Evolutionary conservation across 2,329 filamentous ascomycete genomes (phyloP).

Genomic region (Daldinia sp.): DNA sequence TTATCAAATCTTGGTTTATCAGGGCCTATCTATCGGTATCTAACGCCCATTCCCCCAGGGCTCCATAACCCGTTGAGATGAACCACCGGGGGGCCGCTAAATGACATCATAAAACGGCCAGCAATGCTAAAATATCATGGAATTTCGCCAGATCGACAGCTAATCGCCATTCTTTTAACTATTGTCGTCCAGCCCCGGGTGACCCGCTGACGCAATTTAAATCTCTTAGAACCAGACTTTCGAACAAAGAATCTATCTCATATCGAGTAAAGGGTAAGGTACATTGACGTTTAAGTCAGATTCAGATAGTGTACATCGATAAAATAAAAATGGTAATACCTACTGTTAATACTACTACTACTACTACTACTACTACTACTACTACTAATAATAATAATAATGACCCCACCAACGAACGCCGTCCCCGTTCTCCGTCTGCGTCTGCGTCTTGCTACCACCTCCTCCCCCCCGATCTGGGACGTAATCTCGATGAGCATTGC

Average conservation of each 20-base stretch:
- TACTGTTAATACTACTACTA: too few species aligned
- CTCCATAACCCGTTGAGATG: not conserved
- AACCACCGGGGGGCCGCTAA: not conserved
- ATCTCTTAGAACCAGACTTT: slow-evolving; percentile 2
- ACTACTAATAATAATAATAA: not conserved
- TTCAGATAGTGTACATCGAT: too few species aligned
- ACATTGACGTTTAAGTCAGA: too few species aligned
- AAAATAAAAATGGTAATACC: too few species aligned
- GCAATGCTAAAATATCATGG: slow-evolving; percentile 17
- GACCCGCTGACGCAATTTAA: slow-evolving; percentile 41
- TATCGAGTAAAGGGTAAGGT: not conserved
- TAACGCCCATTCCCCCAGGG: too few species aligned
- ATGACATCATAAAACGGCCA: slow-evolving; percentile 36
- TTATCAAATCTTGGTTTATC: slow-evolving; percentile 2
- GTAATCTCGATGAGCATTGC: slow-evolving; percentile 38
- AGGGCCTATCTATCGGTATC: not conserved
- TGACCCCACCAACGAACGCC: slow-evolving; percentile 9
- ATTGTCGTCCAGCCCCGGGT: slow-evolving; percentile 20
- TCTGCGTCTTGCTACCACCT: too few species aligned
- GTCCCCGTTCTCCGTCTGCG: slow-evolving; percentile 1
- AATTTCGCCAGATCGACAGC: slow-evolving; percentile 32
- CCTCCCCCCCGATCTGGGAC: slow-evolving; percentile 28
- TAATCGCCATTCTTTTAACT: slow-evolving; percentile 25
- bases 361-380: too few species aligned
- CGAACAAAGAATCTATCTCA: slow-evolving; percentile 9